phyloP scores from a whole-genome alignment of 139 green algal species.

The Pycnococcus provasolii region DNA sequence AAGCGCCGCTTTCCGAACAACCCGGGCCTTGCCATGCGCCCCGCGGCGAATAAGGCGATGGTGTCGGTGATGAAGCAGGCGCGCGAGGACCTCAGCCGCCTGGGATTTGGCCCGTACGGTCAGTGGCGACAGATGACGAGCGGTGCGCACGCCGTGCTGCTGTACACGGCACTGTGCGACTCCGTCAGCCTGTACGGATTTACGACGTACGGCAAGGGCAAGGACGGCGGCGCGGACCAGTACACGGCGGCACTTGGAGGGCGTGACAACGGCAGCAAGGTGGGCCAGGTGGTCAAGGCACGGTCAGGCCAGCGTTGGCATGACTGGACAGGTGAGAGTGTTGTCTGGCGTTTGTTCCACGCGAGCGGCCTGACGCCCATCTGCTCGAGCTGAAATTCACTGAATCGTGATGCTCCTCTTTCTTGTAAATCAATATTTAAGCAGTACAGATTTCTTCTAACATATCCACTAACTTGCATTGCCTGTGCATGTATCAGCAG shows the following conservation, averaged over 20 bases:
- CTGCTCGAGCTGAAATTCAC: no score
- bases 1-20: slow-evolving; percentile 7
- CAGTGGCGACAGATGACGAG: slow-evolving; percentile 25
- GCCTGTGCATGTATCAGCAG: no score
- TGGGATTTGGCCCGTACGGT: slow-evolving; percentile 19
- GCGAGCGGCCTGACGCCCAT: no score
- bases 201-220: slow-evolving; percentile 9
- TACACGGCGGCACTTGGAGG: slow-evolving; percentile 1
- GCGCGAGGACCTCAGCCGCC: slow-evolving; percentile 6
- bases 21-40: neutral
- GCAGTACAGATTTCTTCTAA: no score
- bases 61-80: slow-evolving; percentile 6
- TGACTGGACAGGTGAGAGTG: no score
- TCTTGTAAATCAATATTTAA: no score
- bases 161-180: slow-evolving; percentile 16
- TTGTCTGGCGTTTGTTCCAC: no score
- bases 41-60: neutral
- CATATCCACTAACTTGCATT: no score
- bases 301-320: no score
- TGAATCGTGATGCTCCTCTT: no score
- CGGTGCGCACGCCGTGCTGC: slow-evolving; percentile 17
- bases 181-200: slow-evolving; percentile 14
- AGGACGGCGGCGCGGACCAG: slow-evolving; percentile 12
- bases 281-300: no score
- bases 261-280: neutral